Conservation (phyloP, 208 protist species). For the Acanthamoeba rhysodes region DNA sequence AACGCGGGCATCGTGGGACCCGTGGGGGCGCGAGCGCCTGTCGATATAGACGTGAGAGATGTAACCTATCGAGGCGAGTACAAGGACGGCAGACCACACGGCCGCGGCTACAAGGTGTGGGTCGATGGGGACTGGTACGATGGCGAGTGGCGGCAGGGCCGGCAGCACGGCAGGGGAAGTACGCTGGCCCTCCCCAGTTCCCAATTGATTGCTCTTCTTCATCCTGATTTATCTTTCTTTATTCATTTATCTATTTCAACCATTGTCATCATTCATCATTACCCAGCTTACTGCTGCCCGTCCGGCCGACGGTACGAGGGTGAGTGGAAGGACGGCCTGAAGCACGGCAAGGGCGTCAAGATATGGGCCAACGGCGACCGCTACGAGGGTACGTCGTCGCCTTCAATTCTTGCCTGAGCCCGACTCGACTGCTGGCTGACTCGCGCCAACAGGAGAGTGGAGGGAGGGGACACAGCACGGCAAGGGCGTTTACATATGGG, state of each 20-base stretch:
- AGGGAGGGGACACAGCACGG: slow-evolving; percentile 16
- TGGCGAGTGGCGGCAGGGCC: slow-evolving; percentile 28
- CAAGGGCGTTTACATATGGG: slow-evolving; percentile 58
- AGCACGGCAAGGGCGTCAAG: slow-evolving; percentile 35
- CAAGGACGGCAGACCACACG: background rate
- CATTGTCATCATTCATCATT: background rate
- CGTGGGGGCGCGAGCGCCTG: background rate
- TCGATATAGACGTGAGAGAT: background rate
- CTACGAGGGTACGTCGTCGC: slow-evolving; percentile 3
- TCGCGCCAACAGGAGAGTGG: slow-evolving; percentile 70
- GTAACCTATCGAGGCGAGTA: slow-evolving; percentile 6
- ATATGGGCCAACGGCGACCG: slow-evolving; percentile 64
- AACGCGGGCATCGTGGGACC: too few relatives aligned
- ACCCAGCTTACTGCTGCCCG: slow-evolving; percentile 6
- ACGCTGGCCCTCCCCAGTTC: background rate
- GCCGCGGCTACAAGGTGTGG: slow-evolving; percentile 30
- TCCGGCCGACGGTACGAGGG: slow-evolving; percentile 55
- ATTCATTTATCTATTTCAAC: background rate
- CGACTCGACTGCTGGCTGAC: too few relatives aligned
- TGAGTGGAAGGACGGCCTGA: slow-evolving; percentile 48
- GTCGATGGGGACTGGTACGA: slow-evolving; percentile 37
- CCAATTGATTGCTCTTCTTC: too few relatives aligned
- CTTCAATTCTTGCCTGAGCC: too few relatives aligned
- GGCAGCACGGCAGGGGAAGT: slow-evolving; percentile 41
- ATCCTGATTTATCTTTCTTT: background rate